These are phyloP conservation scores for Lactarius psammicola DNA, from an alignment of 768 basidiomycete species.

Conservation along the genomic window DNA sequence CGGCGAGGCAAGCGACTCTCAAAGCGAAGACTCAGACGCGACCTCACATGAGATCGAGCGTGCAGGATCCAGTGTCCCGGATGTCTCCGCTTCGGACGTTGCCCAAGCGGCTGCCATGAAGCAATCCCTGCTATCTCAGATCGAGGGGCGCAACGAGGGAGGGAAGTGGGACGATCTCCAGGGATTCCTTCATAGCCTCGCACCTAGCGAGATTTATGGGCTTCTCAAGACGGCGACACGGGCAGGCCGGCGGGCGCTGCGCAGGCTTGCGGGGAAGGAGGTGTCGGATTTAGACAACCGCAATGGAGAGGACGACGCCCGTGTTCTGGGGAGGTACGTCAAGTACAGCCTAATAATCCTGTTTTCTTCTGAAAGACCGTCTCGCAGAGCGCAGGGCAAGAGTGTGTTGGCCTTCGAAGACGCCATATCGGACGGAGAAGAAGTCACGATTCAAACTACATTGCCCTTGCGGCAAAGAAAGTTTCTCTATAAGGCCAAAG, in stretches of 20 bases:
- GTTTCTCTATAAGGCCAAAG: slow-evolving; percentile 8
- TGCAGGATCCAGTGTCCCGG: neutral
- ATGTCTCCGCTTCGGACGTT: neutral
- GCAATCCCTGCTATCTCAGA: neutral
- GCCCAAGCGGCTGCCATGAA: neutral
- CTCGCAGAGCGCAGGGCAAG: neutral
- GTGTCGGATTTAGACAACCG: neutral
- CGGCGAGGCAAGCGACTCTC: neutral
- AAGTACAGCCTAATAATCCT: neutral
- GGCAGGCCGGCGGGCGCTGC: neutral
- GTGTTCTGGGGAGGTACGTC: neutral
- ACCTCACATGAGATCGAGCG: neutral
- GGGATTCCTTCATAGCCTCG: neutral
- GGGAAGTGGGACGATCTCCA: neutral
- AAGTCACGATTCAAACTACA: neutral
- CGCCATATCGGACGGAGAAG: neutral
- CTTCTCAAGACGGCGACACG: slow-evolving; percentile 2
- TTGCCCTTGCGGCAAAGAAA: neutral
- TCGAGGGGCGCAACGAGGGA: neutral
- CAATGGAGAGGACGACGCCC: neutral
- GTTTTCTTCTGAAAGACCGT: neutral
- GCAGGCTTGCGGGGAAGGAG: neutral
- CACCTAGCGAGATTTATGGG: neutral
- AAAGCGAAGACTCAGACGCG: neutral
- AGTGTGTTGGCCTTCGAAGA: neutral